Evolutionary conservation across 2,329 filamentous ascomycete species (phyloP), one percentile per base, ranked within the genome.

Genomic region (Colletotrichum australisinense): DNA sequence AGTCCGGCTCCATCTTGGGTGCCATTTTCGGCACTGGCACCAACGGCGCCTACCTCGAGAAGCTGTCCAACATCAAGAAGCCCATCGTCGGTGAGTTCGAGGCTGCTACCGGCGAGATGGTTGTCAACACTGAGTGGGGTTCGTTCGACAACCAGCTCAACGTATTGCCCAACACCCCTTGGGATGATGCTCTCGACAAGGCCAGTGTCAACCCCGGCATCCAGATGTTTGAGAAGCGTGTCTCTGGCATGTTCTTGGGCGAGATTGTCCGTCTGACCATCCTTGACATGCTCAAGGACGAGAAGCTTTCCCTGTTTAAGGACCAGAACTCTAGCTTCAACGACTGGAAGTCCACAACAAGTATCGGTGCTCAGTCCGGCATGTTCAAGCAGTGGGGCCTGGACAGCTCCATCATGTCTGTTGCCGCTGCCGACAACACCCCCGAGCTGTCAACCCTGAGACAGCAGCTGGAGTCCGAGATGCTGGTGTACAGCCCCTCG

Each of bases 151-250:
- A 98, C 85, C 90, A 93, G 78, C 91, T 98, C 76, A 94, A 93
- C 77, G 93, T 97, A 24, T 88, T 99, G 53, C 97, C 96, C 58
- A 93, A 92, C 78, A 98, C 96, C 0, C 86, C 90, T 0, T 98
- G 95, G 85, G 97, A 99, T 81, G 85, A 87, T 63, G 88, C 91
- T 70, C 88, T 99, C 28, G 96, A 99, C 83, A 85, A 86, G 69
- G 91, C 93, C 73, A 97, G 93, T 76, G 91, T 94, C 78, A 98
- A 99, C 83, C 96, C 95, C 0, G 97, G 97, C 30, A 91, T 97
- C 74, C 97, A 99, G 81, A 98, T 98, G 94, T 99, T 98, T 80
- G 97, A 99, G 86, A 99, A 99, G 89, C 93, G 96, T 60, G 93
- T 99, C 19, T 98, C 95, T 0, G 97, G 97, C 81, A 98, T 99